These are phyloP conservation scores for Ambrosiella beaveri DNA, from an alignment of 2,329 filamentous ascomycete genomes.

Conservation along the genomic window DNA sequence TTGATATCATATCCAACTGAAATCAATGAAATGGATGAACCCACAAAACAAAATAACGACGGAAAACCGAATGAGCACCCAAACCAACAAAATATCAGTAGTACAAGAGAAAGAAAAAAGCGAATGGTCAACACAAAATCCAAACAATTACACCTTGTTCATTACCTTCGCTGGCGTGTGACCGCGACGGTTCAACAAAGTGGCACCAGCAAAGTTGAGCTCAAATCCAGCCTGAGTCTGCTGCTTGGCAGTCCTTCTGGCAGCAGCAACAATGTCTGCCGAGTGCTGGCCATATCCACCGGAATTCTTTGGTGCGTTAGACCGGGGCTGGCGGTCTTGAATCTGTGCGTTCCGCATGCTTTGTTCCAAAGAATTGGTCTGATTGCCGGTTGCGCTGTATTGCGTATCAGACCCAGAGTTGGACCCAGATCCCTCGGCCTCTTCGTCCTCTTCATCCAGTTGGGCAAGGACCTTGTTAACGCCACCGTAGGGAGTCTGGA, in stretches of 20 bases:
- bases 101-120: conserved; percentile 1
- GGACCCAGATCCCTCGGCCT: conserved; percentile 21
- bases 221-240: conserved; percentile 71
- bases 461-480: conserved; percentile 56
- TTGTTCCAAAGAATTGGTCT: conserved; percentile 59
- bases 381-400: conserved; percentile 25
- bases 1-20: background rate
- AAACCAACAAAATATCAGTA: background rate
- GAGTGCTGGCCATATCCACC: conserved; percentile 77
- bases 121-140: background rate
- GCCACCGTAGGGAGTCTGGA: conserved; percentile 83
- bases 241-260: conserved; percentile 58
- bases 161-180: conserved; percentile 27
- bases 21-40: background rate
- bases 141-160: background rate
- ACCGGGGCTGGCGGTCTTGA: conserved; percentile 37
- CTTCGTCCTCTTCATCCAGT: conserved; percentile 53
- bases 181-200: conserved; percentile 57
- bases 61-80: background rate
- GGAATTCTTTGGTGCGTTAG: conserved; percentile 19
- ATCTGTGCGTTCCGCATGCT: conserved; percentile 75
- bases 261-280: conserved; percentile 65
- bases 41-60: background rate
- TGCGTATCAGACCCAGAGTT: conserved; percentile 20
- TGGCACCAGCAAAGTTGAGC: conserved; percentile 78